Conservation (phyloP, 1,139 yeast genomes). For the Williopsis jadinii region DNA sequence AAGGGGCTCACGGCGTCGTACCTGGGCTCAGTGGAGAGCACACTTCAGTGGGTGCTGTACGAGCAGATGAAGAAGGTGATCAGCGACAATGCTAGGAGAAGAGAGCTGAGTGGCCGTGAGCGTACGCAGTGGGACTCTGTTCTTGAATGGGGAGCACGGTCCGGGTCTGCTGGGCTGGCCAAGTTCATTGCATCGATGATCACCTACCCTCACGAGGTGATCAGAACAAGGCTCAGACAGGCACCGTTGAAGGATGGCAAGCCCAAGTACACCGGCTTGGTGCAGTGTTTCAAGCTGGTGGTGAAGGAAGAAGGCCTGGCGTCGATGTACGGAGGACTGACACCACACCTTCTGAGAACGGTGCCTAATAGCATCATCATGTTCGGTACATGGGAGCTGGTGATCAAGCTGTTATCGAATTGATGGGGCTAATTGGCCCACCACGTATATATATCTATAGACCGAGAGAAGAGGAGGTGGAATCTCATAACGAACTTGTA, state of each 20-base stretch:
- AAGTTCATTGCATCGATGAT: conserved; percentile 86
- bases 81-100: conserved; percentile 44
- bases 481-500: not conserved
- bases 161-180: conserved; percentile 98
- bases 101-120: conserved; percentile 37
- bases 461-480: not conserved
- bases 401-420: conserved; percentile 58
- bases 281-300: conserved; percentile 79
- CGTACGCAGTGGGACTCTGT: conserved; percentile 60
- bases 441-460: not conserved
- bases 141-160: conserved; percentile 89
- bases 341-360: conserved; percentile 93
- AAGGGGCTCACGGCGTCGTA: conserved; percentile 91
- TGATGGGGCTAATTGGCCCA: not conserved
- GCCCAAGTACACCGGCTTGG: conserved; percentile 81
- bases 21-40: conserved; percentile 88
- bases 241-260: conserved; percentile 79
- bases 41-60: conserved; percentile 93
- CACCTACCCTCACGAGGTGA: conserved; percentile 97
- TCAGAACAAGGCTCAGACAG: conserved; percentile 91
- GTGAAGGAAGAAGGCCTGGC: conserved; percentile 87
- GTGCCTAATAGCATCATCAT: conserved; percentile 97
- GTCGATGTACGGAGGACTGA: conserved; percentile 95
- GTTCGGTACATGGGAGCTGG: conserved; percentile 99
- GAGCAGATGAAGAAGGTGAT: conserved; percentile 87